Conservation (phyloP, 371 early-diverging fungal genomes). For the Mucor racemosus region DNA sequence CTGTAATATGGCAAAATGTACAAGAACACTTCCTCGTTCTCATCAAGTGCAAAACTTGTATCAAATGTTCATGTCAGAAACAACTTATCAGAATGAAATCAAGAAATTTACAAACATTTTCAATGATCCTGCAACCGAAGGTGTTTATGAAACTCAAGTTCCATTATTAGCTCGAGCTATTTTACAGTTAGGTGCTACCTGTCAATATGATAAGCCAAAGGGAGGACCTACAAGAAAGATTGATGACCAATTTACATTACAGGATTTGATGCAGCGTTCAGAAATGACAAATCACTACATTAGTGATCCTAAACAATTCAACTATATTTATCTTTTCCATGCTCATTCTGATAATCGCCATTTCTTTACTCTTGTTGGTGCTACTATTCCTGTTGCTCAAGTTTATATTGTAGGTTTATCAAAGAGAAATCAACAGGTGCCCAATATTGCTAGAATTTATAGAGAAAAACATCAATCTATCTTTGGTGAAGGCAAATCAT, state of each 20-base stretch:
- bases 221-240: slow-evolving; percentile 38
- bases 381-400: slow-evolving; percentile 55
- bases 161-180: slow-evolving; percentile 82
- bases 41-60: slow-evolving; percentile 72
- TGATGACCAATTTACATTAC: slow-evolving; percentile 35
- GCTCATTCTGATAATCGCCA: slow-evolving; percentile 73
- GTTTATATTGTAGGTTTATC: slow-evolving; percentile 77
- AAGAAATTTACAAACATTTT: slow-evolving; percentile 78
- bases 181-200: slow-evolving; percentile 68
- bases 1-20: slow-evolving; percentile 38
- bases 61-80: slow-evolving; percentile 82
- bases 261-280: slow-evolving; percentile 52
- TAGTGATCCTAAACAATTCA: slow-evolving; percentile 47
- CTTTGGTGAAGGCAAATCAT: slow-evolving; percentile 24
- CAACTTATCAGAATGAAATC: slow-evolving; percentile 69
- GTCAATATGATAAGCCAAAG: slow-evolving; percentile 43
- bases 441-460: slow-evolving; percentile 65
- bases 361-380: slow-evolving; percentile 72
- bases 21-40: slow-evolving; percentile 70
- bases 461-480: slow-evolving; percentile 27
- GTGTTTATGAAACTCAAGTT: slow-evolving; percentile 92
- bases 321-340: slow-evolving; percentile 76
- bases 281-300: slow-evolving; percentile 46
- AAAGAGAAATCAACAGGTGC: slow-evolving; percentile 69
- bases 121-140: slow-evolving; percentile 87